A percentile compares a stretch with the other conserved stretches of the same genome.
Evolutionary conservation across 129 eudicot genomes (phyloP).

Genomic region (Centella asiatica): DNA sequence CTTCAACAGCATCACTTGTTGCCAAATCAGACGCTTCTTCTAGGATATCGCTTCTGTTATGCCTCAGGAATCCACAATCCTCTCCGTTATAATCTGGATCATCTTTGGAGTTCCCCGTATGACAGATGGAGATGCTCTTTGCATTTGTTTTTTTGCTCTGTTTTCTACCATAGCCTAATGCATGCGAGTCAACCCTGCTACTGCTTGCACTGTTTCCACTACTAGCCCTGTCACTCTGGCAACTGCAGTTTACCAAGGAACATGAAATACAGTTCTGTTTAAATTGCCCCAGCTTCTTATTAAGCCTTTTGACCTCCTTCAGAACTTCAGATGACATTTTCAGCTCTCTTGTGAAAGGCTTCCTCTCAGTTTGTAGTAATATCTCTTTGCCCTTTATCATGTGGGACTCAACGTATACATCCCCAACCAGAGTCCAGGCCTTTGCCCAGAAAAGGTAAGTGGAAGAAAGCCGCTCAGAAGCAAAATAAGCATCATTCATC

Average conservation of each 20-base stretch:
- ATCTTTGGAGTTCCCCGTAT: conserved; percentile 15
- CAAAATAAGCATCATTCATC: conserved; percentile 8
- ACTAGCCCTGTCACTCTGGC: conserved; percentile 90
- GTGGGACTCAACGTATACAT: conserved; percentile 70
- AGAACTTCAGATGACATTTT: conserved; percentile 75
- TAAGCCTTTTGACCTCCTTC: conserved; percentile 84
- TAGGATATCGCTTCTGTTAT: background rate
- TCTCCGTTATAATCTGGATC: conserved; percentile 4
- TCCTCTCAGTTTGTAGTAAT: conserved; percentile 22
- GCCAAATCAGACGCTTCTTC: conserved; percentile 2
- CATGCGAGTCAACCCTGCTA: conserved; percentile 34
- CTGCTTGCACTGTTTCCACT: conserved; percentile 97
- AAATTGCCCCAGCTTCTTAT: conserved; percentile 68
- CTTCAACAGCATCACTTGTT: conserved; percentile 12
- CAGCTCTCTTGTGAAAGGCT: conserved; percentile 43
- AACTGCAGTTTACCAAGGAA: conserved; percentile 87
- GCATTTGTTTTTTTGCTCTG: conserved; percentile 43
- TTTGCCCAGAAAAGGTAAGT: conserved; percentile 83
- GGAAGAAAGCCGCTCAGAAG: conserved; percentile 25
- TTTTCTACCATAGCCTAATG: conserved; percentile 35
- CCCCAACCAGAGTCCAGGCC: conserved; percentile 94
- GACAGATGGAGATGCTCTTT: conserved; percentile 19
- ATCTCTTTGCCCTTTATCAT: conserved; percentile 40
- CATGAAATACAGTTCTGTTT: conserved; percentile 71
- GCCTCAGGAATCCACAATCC: background rate